Conservation (phyloP, 2,329 filamentous ascomycete genomes). For the Pseudopithomyces maydicus region DNA sequence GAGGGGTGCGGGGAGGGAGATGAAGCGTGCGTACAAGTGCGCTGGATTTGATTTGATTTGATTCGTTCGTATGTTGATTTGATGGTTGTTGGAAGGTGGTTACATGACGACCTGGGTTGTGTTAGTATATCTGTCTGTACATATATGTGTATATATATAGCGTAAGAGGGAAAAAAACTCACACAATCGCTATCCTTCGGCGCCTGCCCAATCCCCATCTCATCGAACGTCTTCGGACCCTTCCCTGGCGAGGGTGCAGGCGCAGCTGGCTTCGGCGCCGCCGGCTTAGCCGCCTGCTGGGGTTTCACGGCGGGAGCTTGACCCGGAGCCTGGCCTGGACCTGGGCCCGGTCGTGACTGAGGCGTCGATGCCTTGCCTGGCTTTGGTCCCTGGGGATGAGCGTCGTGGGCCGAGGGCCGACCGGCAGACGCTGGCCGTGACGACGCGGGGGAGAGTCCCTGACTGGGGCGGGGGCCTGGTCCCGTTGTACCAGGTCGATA, state of each 20-base stretch:
- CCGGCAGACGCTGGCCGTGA: constrained; percentile 38
- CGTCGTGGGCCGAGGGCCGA: constrained; percentile 29
- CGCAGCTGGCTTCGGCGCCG: constrained; percentile 30
- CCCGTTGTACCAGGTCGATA: constrained; percentile 26
- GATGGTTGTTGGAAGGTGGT: too few species aligned
- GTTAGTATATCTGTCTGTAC: too few species aligned
- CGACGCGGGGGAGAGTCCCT: constrained; percentile 18
- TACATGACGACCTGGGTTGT: constrained; percentile 25
- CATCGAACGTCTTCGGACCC: constrained; percentile 94
- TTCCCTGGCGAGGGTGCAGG: constrained; percentile 57
- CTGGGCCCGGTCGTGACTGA: constrained; percentile 7
- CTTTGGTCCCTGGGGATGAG: constrained; percentile 6
- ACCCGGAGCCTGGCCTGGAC: background rate
- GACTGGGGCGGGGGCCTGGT: constrained; percentile 20
- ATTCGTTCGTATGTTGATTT: too few species aligned
- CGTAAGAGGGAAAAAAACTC: too few species aligned
- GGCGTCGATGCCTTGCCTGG: constrained; percentile 27
- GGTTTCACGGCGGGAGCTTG: constrained; percentile 3
- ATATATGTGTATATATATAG: too few species aligned
- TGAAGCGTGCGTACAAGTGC: background rate
- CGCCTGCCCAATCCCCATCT: constrained; percentile 90
- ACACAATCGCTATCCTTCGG: constrained; percentile 93
- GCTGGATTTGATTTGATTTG: too few species aligned
- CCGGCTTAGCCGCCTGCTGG: constrained; percentile 17
- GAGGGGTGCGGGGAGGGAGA: too few species aligned